phyloP scores from a whole-genome alignment of 2,329 filamentous ascomycete species.

The Cordyceps farinosa region DNA sequence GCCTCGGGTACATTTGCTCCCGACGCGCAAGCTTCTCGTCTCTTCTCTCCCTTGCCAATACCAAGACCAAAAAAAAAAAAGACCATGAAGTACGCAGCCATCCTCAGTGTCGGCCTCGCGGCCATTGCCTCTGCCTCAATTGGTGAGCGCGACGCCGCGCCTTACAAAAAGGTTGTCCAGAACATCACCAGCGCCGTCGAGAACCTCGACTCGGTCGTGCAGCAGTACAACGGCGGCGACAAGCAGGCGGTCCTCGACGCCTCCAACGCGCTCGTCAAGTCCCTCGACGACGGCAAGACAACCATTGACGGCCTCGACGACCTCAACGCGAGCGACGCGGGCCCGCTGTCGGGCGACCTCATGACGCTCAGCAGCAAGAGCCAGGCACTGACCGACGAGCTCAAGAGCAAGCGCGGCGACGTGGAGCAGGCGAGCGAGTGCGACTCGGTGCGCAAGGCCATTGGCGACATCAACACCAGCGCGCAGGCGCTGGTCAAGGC shows the following conservation, averaged over 20 bases:
- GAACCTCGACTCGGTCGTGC: conserved; percentile 10
- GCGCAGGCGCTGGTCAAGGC: conserved; percentile 1
- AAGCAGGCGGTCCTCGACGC: conserved; percentile 16
- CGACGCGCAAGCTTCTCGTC: not conserved
- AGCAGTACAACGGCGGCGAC: conserved; percentile 7
- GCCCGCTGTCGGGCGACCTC: not conserved
- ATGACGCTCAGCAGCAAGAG: conserved; percentile 10
- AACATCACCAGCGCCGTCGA: conserved; percentile 14
- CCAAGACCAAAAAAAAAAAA: not conserved
- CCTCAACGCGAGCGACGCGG: conserved; percentile 7
- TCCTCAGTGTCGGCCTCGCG: conserved; percentile 6
- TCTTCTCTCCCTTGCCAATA: not conserved
- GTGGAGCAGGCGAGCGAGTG: conserved; percentile 12
- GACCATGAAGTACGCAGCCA: conserved; percentile 5
- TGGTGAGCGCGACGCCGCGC: conserved; percentile 12
- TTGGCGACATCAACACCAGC: conserved; percentile 11
- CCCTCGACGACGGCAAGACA: conserved; percentile 14
- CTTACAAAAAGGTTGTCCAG: conserved; percentile 13
- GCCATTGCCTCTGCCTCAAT: conserved; percentile 8
- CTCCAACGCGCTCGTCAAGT: conserved; percentile 12
- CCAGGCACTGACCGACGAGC: conserved; percentile 20
- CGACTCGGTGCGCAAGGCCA: conserved; percentile 5
- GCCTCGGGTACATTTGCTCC: not conserved
- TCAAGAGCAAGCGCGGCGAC: conserved; percentile 17
- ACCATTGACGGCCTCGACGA: conserved; percentile 6